Base-by-base conservation (phyloP, 192 early-diverging fungal genomes). In the Cladochytrium replicatum region DNA sequence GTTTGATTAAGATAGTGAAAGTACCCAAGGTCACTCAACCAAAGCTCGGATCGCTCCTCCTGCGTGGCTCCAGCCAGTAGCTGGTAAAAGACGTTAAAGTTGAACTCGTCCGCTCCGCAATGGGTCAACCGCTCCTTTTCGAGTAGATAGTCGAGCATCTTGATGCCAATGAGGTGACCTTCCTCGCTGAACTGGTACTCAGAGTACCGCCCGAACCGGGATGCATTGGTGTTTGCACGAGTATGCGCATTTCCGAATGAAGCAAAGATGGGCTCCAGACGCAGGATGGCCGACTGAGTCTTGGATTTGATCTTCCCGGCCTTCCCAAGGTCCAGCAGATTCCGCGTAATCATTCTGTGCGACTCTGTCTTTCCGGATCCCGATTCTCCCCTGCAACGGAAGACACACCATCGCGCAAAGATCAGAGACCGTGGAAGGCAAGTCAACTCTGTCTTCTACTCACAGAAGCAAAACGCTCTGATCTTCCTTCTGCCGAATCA, bases 41-140 rank as follows among this genome's bases (percentile, higher is more conserved):
- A 78, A 57, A 88, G 84, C 38, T 77, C 63, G 4, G 75, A 32
- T 43, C 81, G 83, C 64, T 97, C 91, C 52, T 90, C 83, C 17
- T 67, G 50, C 24, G 82, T 72, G 0, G 73, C 72, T 11, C 86
- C 88, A n/a, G 80, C 75, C 8, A 92, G 69, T 32, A 97, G 60
- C 53, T 89, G 82, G 68, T 94, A 89, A 60, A 97, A 87, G 19
- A 93, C 78, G 61, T 93, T 89, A 65, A 89, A 97, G 67, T 86
- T 90, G 46, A 81, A 77, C 56, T 91, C 88, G 43, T 78, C 73
- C 6, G 58, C 32, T 15, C n/a, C 42, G 21, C 23, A 51, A 15
- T 60, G 66, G 3, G 81, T 71, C 23, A 94, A 74, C 4, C 89
- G 79, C 25, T 64, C 66, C 61, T 85, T 82, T 46, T 94, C 91